Base-by-base conservation (phyloP, 176 grass and related monocot species). In the Musa beccarii region DNA sequence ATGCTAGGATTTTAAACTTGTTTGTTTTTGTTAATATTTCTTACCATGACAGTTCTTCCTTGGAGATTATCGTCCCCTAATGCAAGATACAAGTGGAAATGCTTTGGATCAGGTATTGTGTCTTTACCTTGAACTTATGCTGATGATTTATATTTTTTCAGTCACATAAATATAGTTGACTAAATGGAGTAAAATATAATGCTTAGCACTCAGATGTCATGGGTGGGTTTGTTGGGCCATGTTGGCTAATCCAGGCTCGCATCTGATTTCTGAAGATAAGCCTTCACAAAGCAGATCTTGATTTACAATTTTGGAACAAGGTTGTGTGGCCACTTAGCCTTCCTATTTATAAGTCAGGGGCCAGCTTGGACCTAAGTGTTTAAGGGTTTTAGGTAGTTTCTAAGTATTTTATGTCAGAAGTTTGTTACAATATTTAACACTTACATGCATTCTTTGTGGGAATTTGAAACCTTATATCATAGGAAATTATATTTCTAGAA, bases 21-120 rank as follows among this genome's bases (percentile, higher is more conserved):
- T 51, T 56, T 52, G 15, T 57, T 26, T 82, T 43, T 43, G 6
- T 43, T 43, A 43, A 53, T 78, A 22, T 80, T 79, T 53, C 52
- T 75, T 14, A 59, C 49, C 53, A 15, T 68, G 14, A 82, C 79
- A 98, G 94, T 98, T 98, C 65, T 98, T 98, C 83, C 94, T 98
- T 76, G 94, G 94, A 81, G 94, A 98, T 66, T 98, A 98, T 81
- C 94, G 94, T 2, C 94, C 94, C 11, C 90, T 98, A 80, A 86
- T 83, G 56, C 90, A 79, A 71, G 94, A 98, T 82, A 79, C 82
- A 49, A 89, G 80, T 82, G 90, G 94, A 85, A 86, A 66, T 75
- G 84, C 79, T 77, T 81, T 98, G 59, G 94, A 98, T 83, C 94
- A 98, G 94, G 94, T 93, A 84, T 55, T 71, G 66, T 70, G 43